Base-by-base conservation (phyloP, 768 basidiomycete genomes). In the Hebeloma cylindrosporum region DNA sequence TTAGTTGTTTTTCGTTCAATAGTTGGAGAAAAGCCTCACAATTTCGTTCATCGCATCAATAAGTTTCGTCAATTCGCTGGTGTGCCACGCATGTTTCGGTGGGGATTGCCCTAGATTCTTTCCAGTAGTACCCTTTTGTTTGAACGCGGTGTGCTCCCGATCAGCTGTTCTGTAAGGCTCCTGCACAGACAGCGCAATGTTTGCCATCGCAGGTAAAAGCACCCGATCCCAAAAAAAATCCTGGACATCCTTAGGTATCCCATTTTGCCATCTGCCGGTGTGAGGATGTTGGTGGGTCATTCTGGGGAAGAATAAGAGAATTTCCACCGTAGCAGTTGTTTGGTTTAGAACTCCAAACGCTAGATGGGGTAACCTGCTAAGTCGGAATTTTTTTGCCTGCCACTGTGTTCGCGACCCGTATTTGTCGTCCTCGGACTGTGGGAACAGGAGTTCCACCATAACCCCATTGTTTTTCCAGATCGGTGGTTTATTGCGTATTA, bases 291-390 rank as follows among this genome's bases (percentile, higher is more conserved):
- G 35, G 26, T 59, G 57, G 7, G 37, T 20, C 47, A 57, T 54
- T 6, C 55, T 42, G 14, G 57, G 57, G 30, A 56, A 54, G 22
- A 54, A 40, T 27, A 59, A 23, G 8, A 51, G 39, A 14, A 59
- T 6, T 31, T 59, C 54, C 13, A 52, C 40, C 14, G 42, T 5
- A 7, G 16, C 20, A 10, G 8, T 31, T 9, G 17, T 22, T 13
- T 35, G 28, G 7, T 37, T 5, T 21, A 56, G 11, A 16, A 40
- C 45, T 25, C 51, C 57, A 34, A 58, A 35, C 4, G 17, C 8
- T 16, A 58, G 10, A 32, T 58, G 57, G 5, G 57, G 57, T n/a
- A 43, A 21, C 10, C 20, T 37, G 14, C 36, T 37, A 6, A 37
- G 18, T 37, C 20, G 25, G 20, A 18, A 37, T 37, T 18, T 7